phyloP scores from a whole-genome alignment of 352 stramenopile species.

The Pythium dissotocum region DNA sequence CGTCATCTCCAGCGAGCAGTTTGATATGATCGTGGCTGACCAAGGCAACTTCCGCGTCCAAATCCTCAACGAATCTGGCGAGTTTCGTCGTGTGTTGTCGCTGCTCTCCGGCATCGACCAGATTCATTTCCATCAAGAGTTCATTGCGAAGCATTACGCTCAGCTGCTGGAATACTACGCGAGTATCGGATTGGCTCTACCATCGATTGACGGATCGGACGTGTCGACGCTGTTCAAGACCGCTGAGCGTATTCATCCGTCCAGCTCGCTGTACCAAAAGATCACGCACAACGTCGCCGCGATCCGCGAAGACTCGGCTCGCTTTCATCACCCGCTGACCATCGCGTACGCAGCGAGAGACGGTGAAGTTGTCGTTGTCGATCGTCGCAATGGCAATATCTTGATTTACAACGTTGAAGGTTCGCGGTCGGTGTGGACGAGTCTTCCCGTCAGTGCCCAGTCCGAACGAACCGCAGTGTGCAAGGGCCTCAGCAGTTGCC shows the following conservation, averaged over 20 bases:
- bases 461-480: slow-evolving; percentile 7
- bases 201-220: slow-evolving; percentile 30
- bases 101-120: slow-evolving; percentile 46
- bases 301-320: slow-evolving; percentile 31
- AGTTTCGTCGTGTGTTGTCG: slow-evolving; percentile 53
- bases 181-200: slow-evolving; percentile 20
- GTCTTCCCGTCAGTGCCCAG: slow-evolving; percentile 11
- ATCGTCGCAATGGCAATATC: slow-evolving; percentile 54
- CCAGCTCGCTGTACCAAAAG: slow-evolving; percentile 31
- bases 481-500: slow-evolving; percentile 8
- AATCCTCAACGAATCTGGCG: slow-evolving; percentile 60
- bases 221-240: slow-evolving; percentile 40
- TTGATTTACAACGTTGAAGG: slow-evolving; percentile 55
- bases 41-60: slow-evolving; percentile 69
- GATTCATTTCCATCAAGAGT: slow-evolving; percentile 39
- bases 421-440: slow-evolving; percentile 44
- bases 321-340: slow-evolving; percentile 50
- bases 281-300: slow-evolving; percentile 37
- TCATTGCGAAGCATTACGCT: slow-evolving; percentile 26
- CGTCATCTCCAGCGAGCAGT: slow-evolving; percentile 60
- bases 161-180: slow-evolving; percentile 37
- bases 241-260: slow-evolving; percentile 47
- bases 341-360: slow-evolving; percentile 37
- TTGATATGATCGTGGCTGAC: slow-evolving; percentile 68
- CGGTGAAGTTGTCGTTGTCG: slow-evolving; percentile 43